Base-by-base conservation (phyloP, 2,329 filamentous ascomycete genomes). In the Cordyceps cicadae region DNA sequence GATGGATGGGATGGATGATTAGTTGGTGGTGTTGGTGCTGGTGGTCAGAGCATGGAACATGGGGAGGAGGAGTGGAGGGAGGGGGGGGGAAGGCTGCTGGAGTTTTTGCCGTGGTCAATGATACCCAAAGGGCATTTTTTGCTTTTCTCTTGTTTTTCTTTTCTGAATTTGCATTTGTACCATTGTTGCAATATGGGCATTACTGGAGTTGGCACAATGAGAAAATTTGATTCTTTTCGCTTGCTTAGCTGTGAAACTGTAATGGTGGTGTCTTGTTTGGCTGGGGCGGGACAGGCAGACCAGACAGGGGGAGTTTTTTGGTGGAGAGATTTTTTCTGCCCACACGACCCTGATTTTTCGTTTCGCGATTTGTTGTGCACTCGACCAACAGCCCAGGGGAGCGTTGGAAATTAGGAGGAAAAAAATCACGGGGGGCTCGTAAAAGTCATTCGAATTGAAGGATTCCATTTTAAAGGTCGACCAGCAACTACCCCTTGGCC, bases 81-180 rank as follows among this genome's bases (percentile, higher is more conserved):
- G 6, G 8, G 49, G 19, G 49, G 21, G 37, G n/a, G n/a, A n/a
- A n/a, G n/a, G n/a, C n/a, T n/a, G n/a, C n/a, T n/a, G n/a, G n/a
- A n/a, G n/a, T 59, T 53, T 46, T 37, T 7, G 24, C 14, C 29
- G n/a, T 34, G 34, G 46, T 43, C 39, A 39, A 49, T 54, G 50
- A 60, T 60, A 60, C 58, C 58, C 58, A 24, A 26, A 41, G 43
- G 54, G 24, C 7, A 24, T 24, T 48, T 39, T 39, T 39, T 56
- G 37, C 24, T 17, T 15, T 19, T 24, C 24, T 24, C n/a, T n/a
- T n/a, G n/a, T 48, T 37, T 24, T 39, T 56, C 26, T 21, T 17
- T 15, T 15, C 2, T 15, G n/a, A 11, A 3, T n/a, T 19, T 8
- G 26, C 19, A 43, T 52, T 37, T 37, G 37, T 52, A 15, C n/a